A percentile compares a stretch with the other conserved stretches of the same genome.
phyloP scores from a whole-genome alignment of 2,329 filamentous ascomycete genomes.

The Zelopaecilomyces penicillatus region DNA sequence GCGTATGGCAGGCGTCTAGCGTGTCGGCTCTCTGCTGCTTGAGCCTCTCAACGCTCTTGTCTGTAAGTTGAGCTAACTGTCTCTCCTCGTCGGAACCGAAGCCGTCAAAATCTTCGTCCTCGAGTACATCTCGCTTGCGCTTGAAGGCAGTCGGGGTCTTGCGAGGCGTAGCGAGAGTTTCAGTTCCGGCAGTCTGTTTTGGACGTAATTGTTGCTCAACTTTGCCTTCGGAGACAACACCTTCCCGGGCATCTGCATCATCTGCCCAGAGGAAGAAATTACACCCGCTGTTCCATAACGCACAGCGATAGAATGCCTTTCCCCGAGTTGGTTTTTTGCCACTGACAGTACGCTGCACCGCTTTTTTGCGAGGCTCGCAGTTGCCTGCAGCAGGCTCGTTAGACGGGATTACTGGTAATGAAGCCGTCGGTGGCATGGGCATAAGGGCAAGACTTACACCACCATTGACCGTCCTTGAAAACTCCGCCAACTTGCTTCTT shows the following conservation, averaged over 20 bases:
- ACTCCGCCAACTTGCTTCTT: conserved; percentile 26
- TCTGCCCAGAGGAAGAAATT: conserved; percentile 39
- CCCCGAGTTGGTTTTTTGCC: conserved; percentile 32
- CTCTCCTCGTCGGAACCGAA: conserved; percentile 31
- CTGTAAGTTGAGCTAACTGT: conserved; percentile 26
- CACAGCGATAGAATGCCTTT: conserved; percentile 34
- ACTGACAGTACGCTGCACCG: conserved; percentile 27
- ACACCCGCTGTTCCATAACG: conserved; percentile 23
- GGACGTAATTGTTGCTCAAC: not conserved
- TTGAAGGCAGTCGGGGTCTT: conserved; percentile 14
- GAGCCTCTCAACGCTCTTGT: conserved; percentile 24
- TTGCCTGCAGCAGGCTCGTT: conserved; percentile 24
- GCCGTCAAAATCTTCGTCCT: conserved; percentile 24
- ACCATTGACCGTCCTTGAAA: conserved; percentile 27
- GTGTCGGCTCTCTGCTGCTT: conserved; percentile 14
- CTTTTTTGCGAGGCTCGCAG: conserved; percentile 31
- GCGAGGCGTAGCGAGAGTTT: not conserved
- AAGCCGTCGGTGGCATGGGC: not conserved
- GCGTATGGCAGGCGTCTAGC: conserved; percentile 14
- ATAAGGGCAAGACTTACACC: conserved; percentile 21
- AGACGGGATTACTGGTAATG: conserved; percentile 3
- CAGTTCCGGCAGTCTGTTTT: not conserved
- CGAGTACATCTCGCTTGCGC: conserved; percentile 19
- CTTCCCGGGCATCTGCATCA: conserved; percentile 24
- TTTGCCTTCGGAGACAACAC: not conserved